A percentile compares a stretch with the other conserved stretches of the same genome.
Conservation (phyloP, 768 basidiomycete species). For the Leccinum pellstonianum region DNA sequence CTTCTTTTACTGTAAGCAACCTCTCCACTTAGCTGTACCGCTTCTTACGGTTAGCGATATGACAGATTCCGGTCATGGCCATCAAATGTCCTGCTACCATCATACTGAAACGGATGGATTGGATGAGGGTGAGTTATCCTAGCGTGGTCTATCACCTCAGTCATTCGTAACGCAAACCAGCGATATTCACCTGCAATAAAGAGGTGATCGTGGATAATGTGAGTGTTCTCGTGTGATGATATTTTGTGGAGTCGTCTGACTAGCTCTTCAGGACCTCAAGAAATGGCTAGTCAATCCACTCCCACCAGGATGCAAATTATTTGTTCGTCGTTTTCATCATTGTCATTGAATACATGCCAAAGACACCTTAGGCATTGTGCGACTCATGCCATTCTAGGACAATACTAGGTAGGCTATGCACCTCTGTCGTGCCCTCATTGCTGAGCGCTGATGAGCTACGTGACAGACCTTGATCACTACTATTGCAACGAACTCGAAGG, state of each 20-base stretch:
- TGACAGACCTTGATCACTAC: constrained; percentile 28
- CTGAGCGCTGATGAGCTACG: not conserved
- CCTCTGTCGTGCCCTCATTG: not conserved
- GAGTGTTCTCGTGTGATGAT: constrained; percentile 17
- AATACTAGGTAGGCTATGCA: constrained; percentile 22
- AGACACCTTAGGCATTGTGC: constrained; percentile 23
- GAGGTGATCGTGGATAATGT: constrained; percentile 26
- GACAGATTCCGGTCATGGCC: constrained; percentile 51
- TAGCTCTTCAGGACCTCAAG: constrained; percentile 19
- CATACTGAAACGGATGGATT: constrained; percentile 49
- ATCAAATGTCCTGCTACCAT: constrained; percentile 43
- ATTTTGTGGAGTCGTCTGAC: constrained; percentile 35
- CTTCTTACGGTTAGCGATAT: not conserved
- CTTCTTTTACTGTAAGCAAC: constrained; percentile 54
- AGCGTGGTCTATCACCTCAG: not conserved
- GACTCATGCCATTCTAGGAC: constrained; percentile 33
- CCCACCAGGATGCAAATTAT: constrained; percentile 28
- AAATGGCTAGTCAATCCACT: constrained; percentile 25
- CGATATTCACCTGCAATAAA: constrained; percentile 10
- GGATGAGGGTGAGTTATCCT: constrained; percentile 45
- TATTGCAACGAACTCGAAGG: constrained; percentile 22
- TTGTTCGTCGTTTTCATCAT: constrained; percentile 19
- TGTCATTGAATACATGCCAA: not conserved
- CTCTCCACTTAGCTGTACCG: not conserved
- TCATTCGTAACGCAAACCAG: constrained; percentile 8